Evolutionary conservation across 2,329 filamentous ascomycete species (phyloP).

Genomic region (Pseudocercospora musae): DNA sequence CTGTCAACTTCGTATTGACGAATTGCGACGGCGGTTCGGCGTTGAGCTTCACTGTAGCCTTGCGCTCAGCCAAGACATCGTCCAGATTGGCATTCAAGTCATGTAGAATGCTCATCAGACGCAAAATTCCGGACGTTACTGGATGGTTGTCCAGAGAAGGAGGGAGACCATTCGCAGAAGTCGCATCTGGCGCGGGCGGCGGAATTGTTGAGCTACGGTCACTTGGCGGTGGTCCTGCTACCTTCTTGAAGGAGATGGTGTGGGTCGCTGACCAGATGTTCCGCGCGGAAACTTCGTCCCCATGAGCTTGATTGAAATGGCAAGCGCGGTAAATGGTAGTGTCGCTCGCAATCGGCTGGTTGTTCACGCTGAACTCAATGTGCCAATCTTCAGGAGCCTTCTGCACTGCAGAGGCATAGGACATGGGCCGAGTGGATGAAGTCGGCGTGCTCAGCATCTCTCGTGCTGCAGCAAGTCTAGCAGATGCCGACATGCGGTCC

Average conservation of each 20-base stretch:
- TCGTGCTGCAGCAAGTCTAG: constrained; percentile 33
- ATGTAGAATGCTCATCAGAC: constrained; percentile 84
- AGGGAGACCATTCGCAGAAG: constrained; percentile 61
- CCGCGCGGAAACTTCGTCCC: constrained; percentile 65
- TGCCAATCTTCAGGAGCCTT: constrained; percentile 89
- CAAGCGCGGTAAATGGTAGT: constrained; percentile 96
- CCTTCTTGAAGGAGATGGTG: constrained; percentile 85
- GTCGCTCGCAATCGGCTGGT: constrained; percentile 79
- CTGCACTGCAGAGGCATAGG: constrained; percentile 81
- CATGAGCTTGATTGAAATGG: constrained; percentile 62
- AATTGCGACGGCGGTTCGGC: constrained; percentile 87
- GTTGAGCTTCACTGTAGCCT: constrained; percentile 60
- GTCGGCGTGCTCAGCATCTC: constrained; percentile 47
- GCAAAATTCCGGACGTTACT: constrained; percentile 80
- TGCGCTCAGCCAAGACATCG: constrained; percentile 78
- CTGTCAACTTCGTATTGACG: constrained; percentile 96
- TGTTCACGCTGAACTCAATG: constrained; percentile 88
- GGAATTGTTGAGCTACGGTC: constrained; percentile 53
- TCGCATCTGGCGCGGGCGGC: constrained; percentile 52
- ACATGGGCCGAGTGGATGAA: constrained; percentile 58
- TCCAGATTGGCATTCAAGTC: constrained; percentile 90
- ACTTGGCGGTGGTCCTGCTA: constrained; percentile 69
- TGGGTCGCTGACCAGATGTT: constrained; percentile 90
- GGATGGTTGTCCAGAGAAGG: constrained; percentile 78
- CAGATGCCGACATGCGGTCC: constrained; percentile 32